Evolutionary conservation across 2,329 filamentous ascomycete genomes (phyloP), one percentile per base, ranked within the genome.

Genomic region (Diaporthe capsici): DNA sequence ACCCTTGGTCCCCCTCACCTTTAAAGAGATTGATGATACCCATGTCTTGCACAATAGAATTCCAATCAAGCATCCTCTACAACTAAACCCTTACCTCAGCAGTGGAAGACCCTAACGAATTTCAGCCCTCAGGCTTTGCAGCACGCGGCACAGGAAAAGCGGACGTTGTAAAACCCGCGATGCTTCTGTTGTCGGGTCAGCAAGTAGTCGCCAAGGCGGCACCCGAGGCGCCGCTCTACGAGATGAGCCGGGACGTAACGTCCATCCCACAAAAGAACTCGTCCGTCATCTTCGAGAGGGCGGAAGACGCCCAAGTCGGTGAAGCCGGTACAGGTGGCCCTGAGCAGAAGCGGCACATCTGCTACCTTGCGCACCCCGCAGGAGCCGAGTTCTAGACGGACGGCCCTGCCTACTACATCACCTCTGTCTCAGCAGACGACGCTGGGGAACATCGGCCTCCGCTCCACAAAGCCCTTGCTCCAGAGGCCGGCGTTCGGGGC

Each of bases 291-390:
- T 9, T 55, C 25, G 25, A 55, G 51, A 55, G 51, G 6, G 25
- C 9, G 51, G 51, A 55, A 55, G 8, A 17, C 6, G 12, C 12
- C 25, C 6, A 17, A 0, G 1, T 8, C 5, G 1, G 0, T 4
- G 20, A 31, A 3, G n/a, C 12, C 9, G 51, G 3, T 5, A 17
- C 0, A 31, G 4, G 0, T 31, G 8, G 13, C n/a, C n/a, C n/a
- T n/a, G n/a, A 22, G 55, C 17, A 58, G 4, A 34, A 13, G 17
- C 55, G 17, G 1, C 15, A 34, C 7, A 13, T 58, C 28, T 34
- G 13, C 55, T 34, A 58, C 17, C 55, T 34, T 15, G 55, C 55
- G 4, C 55, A 34, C 4, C 28, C 31, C 55, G 8, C 31, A 37
- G 28, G 28, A 58, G 28, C 55, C 0, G 17, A 58, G 3, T 58